Percentiles rank a stretch among this genome's conserved stretches.
Conservation (phyloP, 2,329 filamentous ascomycete species). For the Aspergillus proliferans region DNA sequence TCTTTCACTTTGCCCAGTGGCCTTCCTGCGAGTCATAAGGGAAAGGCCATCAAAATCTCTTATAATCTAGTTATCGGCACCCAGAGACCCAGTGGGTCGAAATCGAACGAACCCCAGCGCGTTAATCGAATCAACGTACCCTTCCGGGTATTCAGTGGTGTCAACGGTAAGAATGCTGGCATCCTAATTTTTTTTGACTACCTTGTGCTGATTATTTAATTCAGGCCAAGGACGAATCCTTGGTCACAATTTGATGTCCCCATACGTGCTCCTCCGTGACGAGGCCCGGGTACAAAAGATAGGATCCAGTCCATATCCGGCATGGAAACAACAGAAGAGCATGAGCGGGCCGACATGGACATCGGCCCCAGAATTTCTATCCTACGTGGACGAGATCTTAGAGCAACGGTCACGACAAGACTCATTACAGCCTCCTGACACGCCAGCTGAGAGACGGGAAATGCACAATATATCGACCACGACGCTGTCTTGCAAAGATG, state of each 20-base stretch:
- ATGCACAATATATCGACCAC: conserved; percentile 49
- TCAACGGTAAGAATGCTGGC: conserved; percentile 56
- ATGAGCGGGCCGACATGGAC: conserved; percentile 40
- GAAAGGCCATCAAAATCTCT: conserved; percentile 86
- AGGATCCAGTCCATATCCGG: conserved; percentile 31
- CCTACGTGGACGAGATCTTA: conserved; percentile 71
- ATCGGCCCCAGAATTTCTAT: conserved; percentile 60
- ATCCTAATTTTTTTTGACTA: background rate
- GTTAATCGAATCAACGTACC: conserved; percentile 88
- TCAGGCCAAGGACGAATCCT: conserved; percentile 71
- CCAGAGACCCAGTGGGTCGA: conserved; percentile 71
- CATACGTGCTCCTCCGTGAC: conserved; percentile 83
- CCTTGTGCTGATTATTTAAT: background rate
- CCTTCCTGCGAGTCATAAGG: conserved; percentile 83
- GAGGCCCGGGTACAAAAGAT: conserved; percentile 61
- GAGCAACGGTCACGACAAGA: conserved; percentile 50
- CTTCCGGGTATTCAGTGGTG: conserved; percentile 86
- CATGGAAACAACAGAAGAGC: conserved; percentile 32
- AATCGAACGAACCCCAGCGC: conserved; percentile 59
- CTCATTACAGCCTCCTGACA: conserved; percentile 57
- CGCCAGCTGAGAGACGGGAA: conserved; percentile 59
- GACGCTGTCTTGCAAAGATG: conserved; percentile 64
- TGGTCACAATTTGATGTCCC: conserved; percentile 89
- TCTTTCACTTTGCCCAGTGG: conserved; percentile 78
- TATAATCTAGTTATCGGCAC: conserved; percentile 91